Evolutionary conservation across 768 basidiomycete species (phyloP).

Genomic region (Sistotremastrum suecicum): DNA sequence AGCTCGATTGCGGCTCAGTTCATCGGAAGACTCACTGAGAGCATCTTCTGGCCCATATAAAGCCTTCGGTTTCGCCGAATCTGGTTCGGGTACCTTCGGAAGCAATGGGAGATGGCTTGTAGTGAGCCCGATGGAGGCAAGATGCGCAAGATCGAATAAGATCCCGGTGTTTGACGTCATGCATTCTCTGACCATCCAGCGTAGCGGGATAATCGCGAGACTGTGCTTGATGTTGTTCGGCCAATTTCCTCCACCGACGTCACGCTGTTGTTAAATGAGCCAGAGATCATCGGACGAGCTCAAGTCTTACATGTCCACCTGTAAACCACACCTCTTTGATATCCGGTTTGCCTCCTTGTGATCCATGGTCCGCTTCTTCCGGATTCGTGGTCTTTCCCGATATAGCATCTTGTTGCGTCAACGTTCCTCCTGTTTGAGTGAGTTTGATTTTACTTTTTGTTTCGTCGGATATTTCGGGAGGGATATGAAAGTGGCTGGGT

Average conservation of each 20-base stretch:
- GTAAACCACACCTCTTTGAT: conserved; percentile 75
- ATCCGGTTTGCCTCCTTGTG: conserved; percentile 29
- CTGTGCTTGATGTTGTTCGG: conserved; percentile 39
- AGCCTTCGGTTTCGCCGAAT: too few species aligned
- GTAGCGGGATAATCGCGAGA: conserved; percentile 56
- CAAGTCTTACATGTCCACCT: conserved; percentile 46
- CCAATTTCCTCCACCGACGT: conserved; percentile 64
- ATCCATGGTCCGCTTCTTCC: too few species aligned
- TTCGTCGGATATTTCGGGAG: too few species aligned
- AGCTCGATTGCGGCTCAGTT: too few species aligned
- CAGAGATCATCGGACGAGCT: conserved; percentile 11
- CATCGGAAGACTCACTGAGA: too few species aligned
- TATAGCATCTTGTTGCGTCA: too few species aligned
- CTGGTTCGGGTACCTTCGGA: too few species aligned
- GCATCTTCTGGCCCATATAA: too few species aligned
- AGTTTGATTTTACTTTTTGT: too few species aligned
- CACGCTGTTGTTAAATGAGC: conserved; percentile 11
- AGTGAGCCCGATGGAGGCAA: conserved; percentile 16
- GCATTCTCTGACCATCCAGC: conserved; percentile 40
- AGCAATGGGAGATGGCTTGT: too few species aligned
- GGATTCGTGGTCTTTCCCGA: too few species aligned
- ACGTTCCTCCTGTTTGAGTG: too few species aligned
- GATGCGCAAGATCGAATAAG: conserved; percentile 20
- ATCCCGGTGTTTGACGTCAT: conserved; percentile 32
- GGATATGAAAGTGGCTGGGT: conserved; percentile 10